These are phyloP conservation scores for Drechslerella stenobrocha DNA, from an alignment of 2,329 filamentous ascomycete genomes.

Conservation along the genomic window DNA sequence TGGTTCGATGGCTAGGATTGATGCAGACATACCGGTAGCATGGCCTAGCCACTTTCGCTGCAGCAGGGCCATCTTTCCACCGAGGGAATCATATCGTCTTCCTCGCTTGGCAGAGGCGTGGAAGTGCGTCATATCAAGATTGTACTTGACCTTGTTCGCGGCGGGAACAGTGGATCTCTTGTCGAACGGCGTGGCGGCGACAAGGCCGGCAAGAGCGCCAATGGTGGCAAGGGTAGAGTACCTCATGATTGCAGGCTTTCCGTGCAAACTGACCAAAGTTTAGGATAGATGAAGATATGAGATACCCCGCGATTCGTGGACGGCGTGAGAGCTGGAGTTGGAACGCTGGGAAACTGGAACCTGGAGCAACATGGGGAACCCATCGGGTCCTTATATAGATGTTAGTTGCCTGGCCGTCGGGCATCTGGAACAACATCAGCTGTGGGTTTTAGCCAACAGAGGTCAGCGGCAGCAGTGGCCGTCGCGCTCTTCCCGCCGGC, in stretches of 20 bases:
- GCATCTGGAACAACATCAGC: slow-evolving; percentile 12
- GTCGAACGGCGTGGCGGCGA: slow-evolving; percentile 40
- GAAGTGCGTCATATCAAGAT: slow-evolving; percentile 48
- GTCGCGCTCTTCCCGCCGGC: slow-evolving; percentile 38
- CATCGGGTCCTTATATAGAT: slow-evolving; percentile 39
- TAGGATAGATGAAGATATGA: slow-evolving; percentile 2
- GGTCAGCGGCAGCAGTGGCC: slow-evolving; percentile 35
- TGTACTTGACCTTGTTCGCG: slow-evolving; percentile 41
- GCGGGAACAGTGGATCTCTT: slow-evolving; percentile 40
- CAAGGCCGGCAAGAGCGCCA: slow-evolving; percentile 26
- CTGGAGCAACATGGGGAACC: slow-evolving; percentile 48
- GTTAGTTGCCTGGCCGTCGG: slow-evolving; percentile 1
- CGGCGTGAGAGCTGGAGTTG: slow-evolving; percentile 1
- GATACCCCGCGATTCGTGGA: slow-evolving; percentile 19
- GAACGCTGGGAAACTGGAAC: slow-evolving; percentile 27
- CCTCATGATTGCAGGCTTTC: slow-evolving; percentile 36
- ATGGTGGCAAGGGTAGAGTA: slow-evolving; percentile 40
- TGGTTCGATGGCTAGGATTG: slow-evolving; percentile 3
- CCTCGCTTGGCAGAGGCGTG: slow-evolving; percentile 45
- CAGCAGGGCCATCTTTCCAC: slow-evolving; percentile 40
- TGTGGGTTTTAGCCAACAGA: slow-evolving; percentile 42
- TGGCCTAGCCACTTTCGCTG: slow-evolving; percentile 44
- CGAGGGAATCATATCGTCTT: slow-evolving; percentile 41
- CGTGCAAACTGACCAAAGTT: slow-evolving; percentile 8
- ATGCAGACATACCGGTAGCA: slow-evolving; percentile 35